A percentile compares a stretch with the other conserved stretches of the same genome.
phyloP scores from a whole-genome alignment of 106 monocot genomes.

The Platanthera zijinensis region DNA sequence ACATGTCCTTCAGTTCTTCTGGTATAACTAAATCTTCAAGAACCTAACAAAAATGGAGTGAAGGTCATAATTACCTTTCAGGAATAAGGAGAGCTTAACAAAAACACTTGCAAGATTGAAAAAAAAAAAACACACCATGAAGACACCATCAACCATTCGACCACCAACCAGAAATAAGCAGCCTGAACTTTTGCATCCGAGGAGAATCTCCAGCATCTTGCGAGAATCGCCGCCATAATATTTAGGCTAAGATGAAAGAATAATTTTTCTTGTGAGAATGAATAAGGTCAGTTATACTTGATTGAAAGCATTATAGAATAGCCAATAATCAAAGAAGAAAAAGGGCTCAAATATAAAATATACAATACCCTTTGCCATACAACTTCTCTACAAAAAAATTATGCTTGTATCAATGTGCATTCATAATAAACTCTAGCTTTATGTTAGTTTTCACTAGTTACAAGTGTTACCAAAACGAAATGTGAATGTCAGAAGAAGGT shows the following conservation, averaged over 20 bases:
- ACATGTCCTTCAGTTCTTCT: constrained; percentile 65
- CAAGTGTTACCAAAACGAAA: no score
- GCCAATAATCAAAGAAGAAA: no score
- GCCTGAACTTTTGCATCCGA: constrained; percentile 56
- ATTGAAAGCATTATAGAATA: neutral
- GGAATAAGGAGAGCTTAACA: neutral
- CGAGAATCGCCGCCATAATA: constrained; percentile 63
- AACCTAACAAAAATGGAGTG: constrained; percentile 33
- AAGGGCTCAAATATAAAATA: no score
- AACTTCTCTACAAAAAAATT: no score
- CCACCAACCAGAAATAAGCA: constrained; percentile 83
- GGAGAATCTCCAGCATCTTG: constrained; percentile 64
- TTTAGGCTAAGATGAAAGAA: constrained; percentile 41
- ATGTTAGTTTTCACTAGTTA: no score
- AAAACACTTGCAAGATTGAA: neutral
- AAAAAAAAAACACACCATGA: constrained; percentile 51
- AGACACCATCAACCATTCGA: constrained; percentile 71
- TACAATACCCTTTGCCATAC: no score
- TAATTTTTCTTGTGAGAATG: neutral
- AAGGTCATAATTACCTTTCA: neutral
- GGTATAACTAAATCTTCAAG: constrained; percentile 87
- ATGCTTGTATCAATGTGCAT: no score
- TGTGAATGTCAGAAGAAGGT: no score
- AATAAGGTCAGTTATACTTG: neutral
- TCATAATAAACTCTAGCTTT: no score